Evolutionary conservation across 805 yeast species (phyloP).

Genomic region (Torulaspora gathmanii): DNA sequence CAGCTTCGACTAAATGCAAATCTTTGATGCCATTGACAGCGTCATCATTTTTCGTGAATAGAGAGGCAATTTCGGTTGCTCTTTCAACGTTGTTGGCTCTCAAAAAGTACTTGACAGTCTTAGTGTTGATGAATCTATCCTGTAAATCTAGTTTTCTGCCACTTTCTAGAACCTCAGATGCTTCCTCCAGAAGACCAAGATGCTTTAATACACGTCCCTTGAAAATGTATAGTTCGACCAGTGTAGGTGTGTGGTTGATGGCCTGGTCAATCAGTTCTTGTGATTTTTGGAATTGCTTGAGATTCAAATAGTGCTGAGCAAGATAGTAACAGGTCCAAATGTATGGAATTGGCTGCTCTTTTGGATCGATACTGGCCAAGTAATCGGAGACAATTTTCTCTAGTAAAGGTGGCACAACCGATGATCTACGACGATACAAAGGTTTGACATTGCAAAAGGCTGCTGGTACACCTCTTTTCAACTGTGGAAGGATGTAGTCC

Average conservation of each 20-base stretch:
- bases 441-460: conserved; percentile 83
- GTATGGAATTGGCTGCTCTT: conserved; percentile 35
- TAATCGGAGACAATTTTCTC: conserved; percentile 52
- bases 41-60: conserved; percentile 84
- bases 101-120: conserved; percentile 75
- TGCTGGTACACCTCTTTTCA: conserved; percentile 83
- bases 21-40: conserved; percentile 80
- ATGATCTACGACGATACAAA: conserved; percentile 49
- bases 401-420: conserved; percentile 40
- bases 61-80: conserved; percentile 67
- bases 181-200: conserved; percentile 53
- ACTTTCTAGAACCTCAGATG: conserved; percentile 59
- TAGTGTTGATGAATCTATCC: conserved; percentile 87
- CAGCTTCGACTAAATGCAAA: conserved; percentile 82
- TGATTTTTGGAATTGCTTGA: conserved; percentile 53
- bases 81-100: conserved; percentile 70
- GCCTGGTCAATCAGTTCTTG: conserved; percentile 55
- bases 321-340: conserved; percentile 72
- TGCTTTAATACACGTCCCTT: conserved; percentile 81
- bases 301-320: conserved; percentile 67
- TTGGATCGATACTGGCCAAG: conserved; percentile 32
- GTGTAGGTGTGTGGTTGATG: conserved; percentile 69
- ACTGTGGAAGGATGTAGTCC: conserved; percentile 54
- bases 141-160: conserved; percentile 78
- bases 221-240: conserved; percentile 74